These are phyloP conservation scores for Tolypocladium capitatum DNA, from an alignment of 2,329 filamentous ascomycete genomes.

Conservation along the genomic window DNA sequence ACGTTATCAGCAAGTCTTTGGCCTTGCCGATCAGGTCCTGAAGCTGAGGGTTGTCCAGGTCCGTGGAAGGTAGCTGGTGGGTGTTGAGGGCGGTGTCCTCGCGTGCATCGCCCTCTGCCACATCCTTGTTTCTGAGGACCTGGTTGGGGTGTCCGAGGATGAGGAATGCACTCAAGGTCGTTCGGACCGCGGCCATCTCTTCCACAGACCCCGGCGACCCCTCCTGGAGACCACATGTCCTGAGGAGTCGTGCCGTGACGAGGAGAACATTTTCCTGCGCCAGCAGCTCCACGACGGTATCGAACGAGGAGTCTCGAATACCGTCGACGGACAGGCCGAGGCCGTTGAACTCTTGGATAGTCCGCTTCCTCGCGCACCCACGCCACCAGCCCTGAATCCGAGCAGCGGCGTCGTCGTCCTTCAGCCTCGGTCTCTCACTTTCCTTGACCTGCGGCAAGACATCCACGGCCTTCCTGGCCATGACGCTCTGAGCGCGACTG, in stretches of 20 bases:
- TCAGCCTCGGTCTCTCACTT: conserved; percentile 30
- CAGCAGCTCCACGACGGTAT: conserved; percentile 57
- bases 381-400: conserved; percentile 63
- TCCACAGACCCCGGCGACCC: conserved; percentile 47
- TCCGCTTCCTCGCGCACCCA: conserved; percentile 39
- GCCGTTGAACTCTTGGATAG: conserved; percentile 51
- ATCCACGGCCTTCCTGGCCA: conserved; percentile 35
- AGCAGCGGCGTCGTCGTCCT: conserved; percentile 46
- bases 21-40: conserved; percentile 67
- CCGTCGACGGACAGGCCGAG: conserved; percentile 58
- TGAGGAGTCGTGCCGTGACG: conserved; percentile 52
- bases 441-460: conserved; percentile 36
- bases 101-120: conserved; percentile 36
- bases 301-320: conserved; percentile 58
- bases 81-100: conserved; percentile 26
- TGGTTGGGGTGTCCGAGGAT: conserved; percentile 68
- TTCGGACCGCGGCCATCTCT: conserved; percentile 58
- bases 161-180: conserved; percentile 67
- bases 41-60: conserved; percentile 47
- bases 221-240: conserved; percentile 57
- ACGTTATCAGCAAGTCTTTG: conserved; percentile 62
- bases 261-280: conserved; percentile 53
- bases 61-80: conserved; percentile 22
- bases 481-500: conserved; percentile 38
- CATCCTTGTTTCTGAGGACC: conserved; percentile 63